Evolutionary conservation across 768 basidiomycete genomes (phyloP), one percentile per base, ranked within the genome.

Genomic region (Leccinum subtestaceum): DNA sequence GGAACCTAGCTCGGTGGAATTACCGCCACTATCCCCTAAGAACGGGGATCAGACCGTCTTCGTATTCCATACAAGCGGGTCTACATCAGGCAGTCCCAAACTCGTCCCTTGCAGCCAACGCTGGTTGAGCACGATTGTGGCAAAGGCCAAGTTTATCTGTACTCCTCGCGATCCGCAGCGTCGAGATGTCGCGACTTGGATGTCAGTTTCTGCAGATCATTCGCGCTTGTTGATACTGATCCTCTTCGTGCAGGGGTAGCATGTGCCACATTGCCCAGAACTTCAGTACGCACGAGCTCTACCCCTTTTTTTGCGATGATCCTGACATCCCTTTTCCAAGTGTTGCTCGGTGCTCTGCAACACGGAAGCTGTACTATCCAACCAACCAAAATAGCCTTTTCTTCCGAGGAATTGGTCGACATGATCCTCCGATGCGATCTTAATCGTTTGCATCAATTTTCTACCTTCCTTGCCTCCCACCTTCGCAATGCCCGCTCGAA

Each of bases 211-310:
- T 60, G 49, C 53, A 67, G 60, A 61, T 55, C 60, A 53, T 50
- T 56, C 61, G 10, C 46, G 51, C 36, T 45, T 65, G 59, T 63
- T 56, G 61, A 66, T 64, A 69, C 70, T 77, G 46, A 67, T 74
- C 70, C 76, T 76, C 67, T 62, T 59, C 63, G 58, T 64, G 56
- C 76, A 90, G 88, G 79, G 89, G 90, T 58, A 88, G 86, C 77
- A 88, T 91, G 87, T 90, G 86, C 69, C 90, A 91, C 73, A 91
- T 91, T 60, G 90, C 74, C 29, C 88, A 91, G 72, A 83, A 80
- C 45, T 89, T 85, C 79, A 85, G 88, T 89, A 73, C 77, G 86
- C 76, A 17, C 52, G 49, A 56, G 53, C 56, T 55, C 57, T 58
- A 34, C 67, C 64, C 46, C 66, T 65, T 54, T 56, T 32, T 34